A percentile compares a stretch with the other conserved stretches of the same genome.
These are phyloP conservation scores for Hortiboletus campestris DNA, from an alignment of 768 basidiomycete genomes.

Conservation along the genomic window DNA sequence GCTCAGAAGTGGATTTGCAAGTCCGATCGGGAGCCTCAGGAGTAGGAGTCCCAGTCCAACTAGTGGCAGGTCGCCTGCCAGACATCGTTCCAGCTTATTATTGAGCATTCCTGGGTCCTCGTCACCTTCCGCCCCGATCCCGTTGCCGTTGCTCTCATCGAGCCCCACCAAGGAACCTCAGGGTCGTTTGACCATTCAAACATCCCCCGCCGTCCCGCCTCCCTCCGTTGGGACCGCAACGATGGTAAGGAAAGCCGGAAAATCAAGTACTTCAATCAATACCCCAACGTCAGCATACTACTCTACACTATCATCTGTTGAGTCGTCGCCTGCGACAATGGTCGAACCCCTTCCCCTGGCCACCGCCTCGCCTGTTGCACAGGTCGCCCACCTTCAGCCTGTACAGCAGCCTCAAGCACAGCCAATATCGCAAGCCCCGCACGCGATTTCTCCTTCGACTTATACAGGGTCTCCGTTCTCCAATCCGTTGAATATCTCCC, in stretches of 20 bases:
- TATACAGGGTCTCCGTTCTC: slow-evolving; percentile 28
- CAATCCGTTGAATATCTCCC: slow-evolving; percentile 24
- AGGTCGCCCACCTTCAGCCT: slow-evolving; percentile 18
- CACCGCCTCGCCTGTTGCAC: slow-evolving; percentile 22
- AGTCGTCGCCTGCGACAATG: slow-evolving; percentile 40
- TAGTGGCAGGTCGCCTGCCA: slow-evolving; percentile 34
- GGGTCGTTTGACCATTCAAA: slow-evolving; percentile 25
- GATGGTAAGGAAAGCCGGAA: slow-evolving; percentile 8
- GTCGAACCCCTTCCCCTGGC: slow-evolving; percentile 30
- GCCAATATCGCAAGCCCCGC: slow-evolving; percentile 8
- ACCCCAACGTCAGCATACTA: slow-evolving; percentile 53
- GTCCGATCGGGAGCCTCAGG: slow-evolving; percentile 62
- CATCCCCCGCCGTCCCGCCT: slow-evolving; percentile 13
- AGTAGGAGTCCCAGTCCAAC: slow-evolving; percentile 67
- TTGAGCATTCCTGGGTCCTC: slow-evolving; percentile 46
- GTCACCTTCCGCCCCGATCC: slow-evolving; percentile 17
- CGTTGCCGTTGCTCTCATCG: slow-evolving; percentile 26
- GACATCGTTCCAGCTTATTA: slow-evolving; percentile 43
- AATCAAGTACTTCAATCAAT: slow-evolving; percentile 31
- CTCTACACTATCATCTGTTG: slow-evolving; percentile 38
- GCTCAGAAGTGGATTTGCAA: slow-evolving; percentile 55
- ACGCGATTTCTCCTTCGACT: slow-evolving; percentile 22
- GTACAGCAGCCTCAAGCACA: slow-evolving; percentile 19
- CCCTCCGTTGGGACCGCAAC: background rate
- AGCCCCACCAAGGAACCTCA: slow-evolving; percentile 26